Base-by-base conservation (phyloP, 805 yeast genomes). In the Scheffersomyces ergatensis region DNA sequence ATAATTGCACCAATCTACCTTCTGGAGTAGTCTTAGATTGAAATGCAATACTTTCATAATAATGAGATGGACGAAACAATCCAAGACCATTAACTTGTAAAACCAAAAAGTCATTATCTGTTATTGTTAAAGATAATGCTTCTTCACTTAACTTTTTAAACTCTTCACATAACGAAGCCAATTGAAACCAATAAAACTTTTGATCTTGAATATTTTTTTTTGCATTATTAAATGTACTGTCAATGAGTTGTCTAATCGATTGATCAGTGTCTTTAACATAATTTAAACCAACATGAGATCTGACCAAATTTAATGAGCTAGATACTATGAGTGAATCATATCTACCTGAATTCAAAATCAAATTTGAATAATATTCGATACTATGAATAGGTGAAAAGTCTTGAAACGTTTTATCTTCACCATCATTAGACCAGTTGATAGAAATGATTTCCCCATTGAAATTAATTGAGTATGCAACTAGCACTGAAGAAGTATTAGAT, bases 111-210 rank as follows among this genome's bases (percentile, higher is more conserved):
- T 32, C 38, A 14, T 48, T 39, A 5, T 39, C 30, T 7, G 44
- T 39, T 14, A 45, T 42, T 6, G 45, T 31, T 9, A 48, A 26
- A n/a, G 62, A 60, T 29, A 87, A 67, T 0, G 83, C 72, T 51
- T 86, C 93, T 43, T 74, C 72, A 15, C 80, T 69, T 35, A 74
- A 72, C 43, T 76, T 83, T 43, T 74, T 76, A 39, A 85, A 69
- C 52, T 89, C 96, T 41, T 76, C 77, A 55, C 95, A 83, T 19
- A 89, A 67, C 2, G 86, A 72, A 43, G 81, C 83, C 42, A 90
- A 75, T 44, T 83, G 79, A 25, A 76, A 67, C 85, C 95, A 82
- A 50, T 82, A 82, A 23, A 72, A 72, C 36, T 67, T 67, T 2
- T 29, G 18, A 29, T 29, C 32, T 29, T 29, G 38, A 23, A 7